Conservation (phyloP, 2,329 filamentous ascomycete species). For the Fusarium pseudonygamai region DNA sequence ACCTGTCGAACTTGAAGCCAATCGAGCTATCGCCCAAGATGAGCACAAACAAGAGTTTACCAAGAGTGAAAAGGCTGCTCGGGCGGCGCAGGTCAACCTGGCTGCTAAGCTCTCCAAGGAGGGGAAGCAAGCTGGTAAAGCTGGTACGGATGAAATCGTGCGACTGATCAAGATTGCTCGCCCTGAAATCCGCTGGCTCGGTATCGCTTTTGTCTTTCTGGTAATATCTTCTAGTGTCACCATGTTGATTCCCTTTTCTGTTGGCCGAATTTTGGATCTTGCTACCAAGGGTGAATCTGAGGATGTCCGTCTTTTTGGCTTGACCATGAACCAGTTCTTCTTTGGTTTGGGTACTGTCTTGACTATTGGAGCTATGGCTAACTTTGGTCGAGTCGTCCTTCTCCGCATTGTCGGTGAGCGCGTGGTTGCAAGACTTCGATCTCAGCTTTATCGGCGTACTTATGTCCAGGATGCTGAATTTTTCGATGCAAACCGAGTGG, state of each 20-base stretch:
- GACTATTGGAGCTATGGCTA: conserved; percentile 84
- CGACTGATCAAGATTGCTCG: conserved; percentile 88
- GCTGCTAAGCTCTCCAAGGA: conserved; percentile 89
- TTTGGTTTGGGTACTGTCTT: conserved; percentile 79
- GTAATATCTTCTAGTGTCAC: conserved; percentile 91
- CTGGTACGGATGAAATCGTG: conserved; percentile 81
- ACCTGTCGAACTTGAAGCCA: conserved; percentile 42
- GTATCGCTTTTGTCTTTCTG: conserved; percentile 82
- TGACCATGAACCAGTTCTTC: conserved; percentile 90
- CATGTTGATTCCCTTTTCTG: conserved; percentile 96
- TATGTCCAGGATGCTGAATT: conserved; percentile 99
- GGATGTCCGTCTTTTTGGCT: conserved; percentile 78
- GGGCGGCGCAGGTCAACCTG: conserved; percentile 89
- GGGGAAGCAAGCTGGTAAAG: conserved; percentile 66
- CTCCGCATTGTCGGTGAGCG: conserved; percentile 94
- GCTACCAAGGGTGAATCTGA: conserved; percentile 78
- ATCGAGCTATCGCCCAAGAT: conserved; percentile 46
- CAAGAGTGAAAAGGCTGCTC: conserved; percentile 83
- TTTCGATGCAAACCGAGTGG: conserved; percentile 96
- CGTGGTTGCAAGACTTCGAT: conserved; percentile 89
- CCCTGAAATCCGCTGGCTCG: conserved; percentile 82
- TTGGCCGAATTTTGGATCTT: conserved; percentile 93
- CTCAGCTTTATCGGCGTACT: conserved; percentile 88
- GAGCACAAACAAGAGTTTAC: conserved; percentile 59
- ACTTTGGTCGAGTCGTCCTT: conserved; percentile 93